phyloP scores from a whole-genome alignment of 1,284 basidiomycete species.

The Leccinum pachyderme region DNA sequence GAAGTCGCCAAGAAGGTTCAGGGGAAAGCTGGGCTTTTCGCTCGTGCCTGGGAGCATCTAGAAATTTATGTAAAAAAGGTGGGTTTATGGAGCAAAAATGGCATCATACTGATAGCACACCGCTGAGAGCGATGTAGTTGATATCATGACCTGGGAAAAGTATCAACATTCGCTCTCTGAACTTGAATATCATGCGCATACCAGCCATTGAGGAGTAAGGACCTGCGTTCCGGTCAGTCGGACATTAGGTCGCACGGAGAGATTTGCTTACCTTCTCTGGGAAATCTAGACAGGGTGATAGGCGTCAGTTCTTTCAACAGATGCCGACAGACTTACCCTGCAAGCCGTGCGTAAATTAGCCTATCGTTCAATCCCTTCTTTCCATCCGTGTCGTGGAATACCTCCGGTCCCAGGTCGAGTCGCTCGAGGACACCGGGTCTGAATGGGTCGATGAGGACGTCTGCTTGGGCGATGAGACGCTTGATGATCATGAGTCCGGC shows the following conservation, averaged over 20 bases:
- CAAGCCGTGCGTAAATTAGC: conserved; percentile 64
- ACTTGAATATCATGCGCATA: conserved; percentile 27
- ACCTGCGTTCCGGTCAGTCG: conserved; percentile 40
- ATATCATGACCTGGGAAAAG: conserved; percentile 70
- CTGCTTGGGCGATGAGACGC: conserved; percentile 62
- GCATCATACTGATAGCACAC: conserved; percentile 65
- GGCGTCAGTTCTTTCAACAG: neutral
- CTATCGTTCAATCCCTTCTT: conserved; percentile 54
- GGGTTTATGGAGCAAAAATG: neutral
- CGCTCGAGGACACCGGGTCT: conserved; percentile 81
- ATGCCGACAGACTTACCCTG: conserved; percentile 47
- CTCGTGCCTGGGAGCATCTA: conserved; percentile 67
- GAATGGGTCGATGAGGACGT: conserved; percentile 83
- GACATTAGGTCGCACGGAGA: conserved; percentile 7
- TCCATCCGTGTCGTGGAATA: conserved; percentile 53
- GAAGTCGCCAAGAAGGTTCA: conserved; percentile 80
- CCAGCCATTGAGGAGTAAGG: conserved; percentile 69
- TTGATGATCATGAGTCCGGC: conserved; percentile 60
- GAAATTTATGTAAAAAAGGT: neutral
- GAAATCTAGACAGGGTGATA: conserved; percentile 43
- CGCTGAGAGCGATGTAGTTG: conserved; percentile 83
- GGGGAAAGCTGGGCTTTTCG: conserved; percentile 68
- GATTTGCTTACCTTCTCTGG: conserved; percentile 47
- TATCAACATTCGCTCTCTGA: neutral
- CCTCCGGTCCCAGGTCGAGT: conserved; percentile 73